phyloP scores from a whole-genome alignment of 192 early-diverging fungal species.

The Martensiomyces pterosporus region DNA sequence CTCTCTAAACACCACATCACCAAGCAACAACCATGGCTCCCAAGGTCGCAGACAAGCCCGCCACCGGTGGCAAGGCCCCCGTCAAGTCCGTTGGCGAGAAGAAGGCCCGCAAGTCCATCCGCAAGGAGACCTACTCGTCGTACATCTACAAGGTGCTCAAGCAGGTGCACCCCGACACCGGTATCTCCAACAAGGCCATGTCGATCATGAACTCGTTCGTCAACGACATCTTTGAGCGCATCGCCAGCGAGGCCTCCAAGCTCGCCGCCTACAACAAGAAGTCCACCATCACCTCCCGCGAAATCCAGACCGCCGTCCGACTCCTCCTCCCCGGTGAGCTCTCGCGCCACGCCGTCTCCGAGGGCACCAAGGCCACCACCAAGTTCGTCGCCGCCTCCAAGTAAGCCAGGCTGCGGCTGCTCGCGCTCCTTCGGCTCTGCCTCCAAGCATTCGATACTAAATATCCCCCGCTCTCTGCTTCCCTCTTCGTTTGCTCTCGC shows the following conservation, averaged over 20 bases:
- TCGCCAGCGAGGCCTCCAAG: slow-evolving; percentile 79
- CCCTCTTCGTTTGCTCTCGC: no score
- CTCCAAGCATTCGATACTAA: no score
- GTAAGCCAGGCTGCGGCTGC: no score
- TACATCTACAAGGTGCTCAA: slow-evolving; percentile 98
- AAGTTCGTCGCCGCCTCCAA: slow-evolving; percentile 70
- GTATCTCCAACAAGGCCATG: slow-evolving; percentile 98
- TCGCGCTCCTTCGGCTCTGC: no score
- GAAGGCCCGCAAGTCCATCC: slow-evolving; percentile 42
- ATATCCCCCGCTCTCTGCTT: no score
- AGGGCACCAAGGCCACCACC: slow-evolving; percentile 97
- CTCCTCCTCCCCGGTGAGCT: slow-evolving; percentile 88
- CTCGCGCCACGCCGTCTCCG: slow-evolving; percentile 95
- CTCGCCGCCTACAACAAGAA: slow-evolving; percentile 92
- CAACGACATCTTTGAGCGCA: slow-evolving; percentile 96
- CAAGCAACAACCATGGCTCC: slow-evolving; percentile 35
- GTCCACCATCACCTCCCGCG: slow-evolving; percentile 92
- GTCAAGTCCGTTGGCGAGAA: slow-evolving; percentile 55
- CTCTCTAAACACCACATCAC: slow-evolving; percentile 2
- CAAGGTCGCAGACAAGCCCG: slow-evolving; percentile 70
- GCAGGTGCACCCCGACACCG: slow-evolving; percentile 95
- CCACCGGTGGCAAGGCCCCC: slow-evolving; percentile 31
- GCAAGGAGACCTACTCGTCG: slow-evolving; percentile 88
- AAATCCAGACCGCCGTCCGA: slow-evolving; percentile 76
- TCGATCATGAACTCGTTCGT: slow-evolving; percentile 95